phyloP scores from a whole-genome alignment of 2,329 filamentous ascomycete genomes.

The Chrysosporium queenslandicum region DNA sequence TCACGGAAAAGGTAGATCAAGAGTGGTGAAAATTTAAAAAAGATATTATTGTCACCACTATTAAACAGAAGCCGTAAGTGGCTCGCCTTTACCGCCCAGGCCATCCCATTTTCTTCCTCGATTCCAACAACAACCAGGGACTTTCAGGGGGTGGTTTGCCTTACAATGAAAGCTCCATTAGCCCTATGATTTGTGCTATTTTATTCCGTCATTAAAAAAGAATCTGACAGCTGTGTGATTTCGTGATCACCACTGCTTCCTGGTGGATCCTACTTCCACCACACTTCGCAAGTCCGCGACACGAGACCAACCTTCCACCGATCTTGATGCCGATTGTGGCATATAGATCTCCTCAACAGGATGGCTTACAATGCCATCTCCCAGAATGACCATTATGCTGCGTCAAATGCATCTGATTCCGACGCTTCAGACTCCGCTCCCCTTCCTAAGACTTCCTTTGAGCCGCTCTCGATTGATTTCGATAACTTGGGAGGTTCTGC shows the following conservation, averaged over 20 bases:
- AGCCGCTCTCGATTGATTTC: slow-evolving; percentile 25
- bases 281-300: not conserved
- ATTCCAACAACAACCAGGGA: not conserved
- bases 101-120: no score
- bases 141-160: not conserved
- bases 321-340: not conserved
- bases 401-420: slow-evolving; percentile 29
- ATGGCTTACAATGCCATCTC: slow-evolving; percentile 39
- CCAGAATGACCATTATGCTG: slow-evolving; percentile 33
- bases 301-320: not conserved
- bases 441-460: slow-evolving; percentile 21
- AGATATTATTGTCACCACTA: no score
- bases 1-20: no score
- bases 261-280: not conserved
- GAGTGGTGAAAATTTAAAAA: no score
- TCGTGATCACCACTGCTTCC: not conserved
- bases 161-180: not conserved
- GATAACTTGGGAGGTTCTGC: slow-evolving; percentile 26
- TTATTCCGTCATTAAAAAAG: no score
- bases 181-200: no score
- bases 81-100: no score
- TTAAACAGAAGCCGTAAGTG: no score
- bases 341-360: slow-evolving; percentile 13
- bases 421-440: slow-evolving; percentile 28
- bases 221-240: not conserved